A percentile compares a stretch with the other conserved stretches of the same genome.
These are phyloP conservation scores for Protomyces gravidus DNA, from an alignment of 1,139 yeast species.

Conservation along the genomic window DNA sequence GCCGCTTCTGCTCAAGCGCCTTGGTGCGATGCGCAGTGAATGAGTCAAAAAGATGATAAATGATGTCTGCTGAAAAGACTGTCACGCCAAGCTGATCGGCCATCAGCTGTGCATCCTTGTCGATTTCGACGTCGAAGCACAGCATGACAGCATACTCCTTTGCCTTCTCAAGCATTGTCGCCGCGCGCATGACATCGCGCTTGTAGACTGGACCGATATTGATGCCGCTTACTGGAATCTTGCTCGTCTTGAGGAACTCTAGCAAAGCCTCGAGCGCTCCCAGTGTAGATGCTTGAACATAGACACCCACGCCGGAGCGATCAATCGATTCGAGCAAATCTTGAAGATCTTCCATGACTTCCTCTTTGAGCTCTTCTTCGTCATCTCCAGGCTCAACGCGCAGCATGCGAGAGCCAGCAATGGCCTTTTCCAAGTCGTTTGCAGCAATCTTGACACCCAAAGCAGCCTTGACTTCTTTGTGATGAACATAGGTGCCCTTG, in stretches of 20 bases:
- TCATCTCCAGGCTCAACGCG: conserved; percentile 97
- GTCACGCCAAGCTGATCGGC: conserved; percentile 89
- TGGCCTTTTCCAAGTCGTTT: conserved; percentile 94
- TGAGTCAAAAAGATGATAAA: conserved; percentile 91
- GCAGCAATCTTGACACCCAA: conserved; percentile 98
- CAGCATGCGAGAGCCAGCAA: conserved; percentile 93
- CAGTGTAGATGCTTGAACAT: conserved; percentile 95
- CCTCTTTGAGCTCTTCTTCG: conserved; percentile 96
- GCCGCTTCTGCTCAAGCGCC: conserved; percentile 82
- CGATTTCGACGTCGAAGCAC: conserved; percentile 95
- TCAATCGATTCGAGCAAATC: conserved; percentile 93
- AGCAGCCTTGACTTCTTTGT: conserved; percentile 97
- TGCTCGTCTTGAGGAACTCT: conserved; percentile 96
- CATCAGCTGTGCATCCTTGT: conserved; percentile 96
- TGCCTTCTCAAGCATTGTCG: conserved; percentile 94
- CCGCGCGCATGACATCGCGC: conserved; percentile 96
- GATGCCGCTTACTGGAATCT: conserved; percentile 80
- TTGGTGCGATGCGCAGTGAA: conserved; percentile 88
- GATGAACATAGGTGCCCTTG: conserved; percentile 71
- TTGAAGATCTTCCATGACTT: conserved; percentile 96
- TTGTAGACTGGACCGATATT: conserved; percentile 97
- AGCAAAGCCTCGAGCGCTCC: conserved; percentile 96
- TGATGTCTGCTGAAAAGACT: conserved; percentile 91
- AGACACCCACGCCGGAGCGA: conserved; percentile 90
- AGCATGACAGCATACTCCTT: conserved; percentile 94